A percentile compares a stretch with the other conserved stretches of the same genome.
These are phyloP conservation scores for Coniochaeta hoffmannii DNA, from an alignment of 2,329 filamentous ascomycete species.

Conservation along the genomic window DNA sequence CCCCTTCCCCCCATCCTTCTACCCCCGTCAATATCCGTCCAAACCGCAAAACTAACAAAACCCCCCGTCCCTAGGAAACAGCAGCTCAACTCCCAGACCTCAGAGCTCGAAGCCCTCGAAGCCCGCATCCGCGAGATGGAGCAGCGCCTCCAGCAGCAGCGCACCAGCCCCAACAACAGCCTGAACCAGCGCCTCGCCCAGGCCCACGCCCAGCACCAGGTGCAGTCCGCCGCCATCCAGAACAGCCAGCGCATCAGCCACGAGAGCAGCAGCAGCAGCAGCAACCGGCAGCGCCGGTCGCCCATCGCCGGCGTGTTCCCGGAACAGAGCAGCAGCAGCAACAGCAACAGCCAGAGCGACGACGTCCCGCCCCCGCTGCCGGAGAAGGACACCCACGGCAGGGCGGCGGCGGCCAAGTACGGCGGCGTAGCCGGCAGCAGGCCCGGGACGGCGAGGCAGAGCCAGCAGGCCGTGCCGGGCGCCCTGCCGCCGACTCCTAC, in stretches of 20 bases:
- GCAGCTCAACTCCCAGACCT: slow-evolving; percentile 63
- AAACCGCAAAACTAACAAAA: no score
- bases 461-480: slow-evolving; percentile 44
- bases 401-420: slow-evolving; percentile 17
- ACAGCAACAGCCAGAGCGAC: background rate
- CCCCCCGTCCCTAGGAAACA: slow-evolving; percentile 59
- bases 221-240: background rate
- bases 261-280: slow-evolving; percentile 8
- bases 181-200: slow-evolving; percentile 7
- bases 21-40: background rate
- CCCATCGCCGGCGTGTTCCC: slow-evolving; percentile 20
- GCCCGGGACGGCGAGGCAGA: slow-evolving; percentile 44
- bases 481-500: slow-evolving; percentile 54
- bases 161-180: slow-evolving; percentile 6
- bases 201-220: slow-evolving; percentile 13
- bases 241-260: background rate
- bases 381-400: slow-evolving; percentile 21
- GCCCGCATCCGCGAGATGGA: slow-evolving; percentile 79
- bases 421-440: slow-evolving; percentile 38
- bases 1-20: slow-evolving; percentile 1
- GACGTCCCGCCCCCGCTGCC: slow-evolving; percentile 12
- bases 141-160: slow-evolving; percentile 49
- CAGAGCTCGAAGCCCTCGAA: slow-evolving; percentile 82
- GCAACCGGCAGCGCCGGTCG: slow-evolving; percentile 20
- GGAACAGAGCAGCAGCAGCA: background rate